Base-by-base conservation (phyloP, 306 rosid species). In the Canavalia ensiformis region DNA sequence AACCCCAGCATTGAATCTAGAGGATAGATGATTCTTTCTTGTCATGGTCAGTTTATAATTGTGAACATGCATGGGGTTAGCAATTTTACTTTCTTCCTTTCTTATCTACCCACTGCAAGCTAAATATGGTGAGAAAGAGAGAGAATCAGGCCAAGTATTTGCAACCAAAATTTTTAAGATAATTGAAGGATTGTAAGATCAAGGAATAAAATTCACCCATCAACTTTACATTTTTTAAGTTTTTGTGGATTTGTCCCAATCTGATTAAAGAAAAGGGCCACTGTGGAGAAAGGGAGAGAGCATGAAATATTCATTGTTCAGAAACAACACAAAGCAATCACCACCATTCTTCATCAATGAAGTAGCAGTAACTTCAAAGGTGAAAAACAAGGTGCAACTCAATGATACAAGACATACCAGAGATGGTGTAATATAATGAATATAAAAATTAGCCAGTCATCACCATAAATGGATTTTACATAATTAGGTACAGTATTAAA, bases 351-450 rank as follows among this genome's bases (percentile, higher is more conserved):
- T 68, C 47, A 75, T 74, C 69, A 51, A 60, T n/a, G 44, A 65
- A 44, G 72, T 25, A 75, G 55, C 34, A 42, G 34, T 4, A 33
- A 58, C 58, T 9, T 55, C 42, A 54, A 46, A 76, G 63, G 46
- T 76, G 74, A 58, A 74, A 72, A 74, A 72, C 58, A 68, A 68
- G 68, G 37, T 58, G 67, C 51, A 71, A 68, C 64, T 57, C 47
- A 65, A 76, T 42, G 47, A 45, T 33, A 57, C 11, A 51, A 25
- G 71, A 68, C 66, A 72, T 55, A 76, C 51, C 50, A 62, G 39
- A 64, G 60, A 64, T 9, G 2, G 3, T 52, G 37, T 28, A 39
- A 59, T 56, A 37, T 37, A 63, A 74, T 39, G 41, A 70, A 76
- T 13, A 51, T 47, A 35, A 56, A 55, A 82, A 29, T 34, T 56